Conservation (phyloP, 306 rosid species). For the Lotus japonicus region DNA sequence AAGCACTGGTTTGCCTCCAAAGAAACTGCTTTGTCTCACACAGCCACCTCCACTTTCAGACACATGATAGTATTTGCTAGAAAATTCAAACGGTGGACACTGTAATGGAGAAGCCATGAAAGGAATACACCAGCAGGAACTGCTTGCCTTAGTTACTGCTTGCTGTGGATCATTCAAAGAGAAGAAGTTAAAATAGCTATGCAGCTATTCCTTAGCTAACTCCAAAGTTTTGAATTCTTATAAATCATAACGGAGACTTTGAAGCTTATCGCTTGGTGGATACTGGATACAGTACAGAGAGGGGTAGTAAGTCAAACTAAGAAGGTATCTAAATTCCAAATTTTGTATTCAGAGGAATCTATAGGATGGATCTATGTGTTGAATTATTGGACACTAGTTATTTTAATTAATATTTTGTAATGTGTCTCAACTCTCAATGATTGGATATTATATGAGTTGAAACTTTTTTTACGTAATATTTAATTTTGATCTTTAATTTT, state of each 20-base stretch:
- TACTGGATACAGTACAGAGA: too few relatives aligned
- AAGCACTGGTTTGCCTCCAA: slow-evolving; percentile 72
- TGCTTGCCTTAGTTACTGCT: neutral
- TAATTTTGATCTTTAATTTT: too few relatives aligned
- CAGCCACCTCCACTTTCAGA: slow-evolving; percentile 49
- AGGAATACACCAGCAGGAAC: too few relatives aligned
- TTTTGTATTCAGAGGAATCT: slow-evolving; percentile 24
- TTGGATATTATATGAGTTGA: neutral
- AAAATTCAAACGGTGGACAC: slow-evolving; percentile 79
- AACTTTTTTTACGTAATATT: too few relatives aligned
- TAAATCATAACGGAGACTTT: neutral
- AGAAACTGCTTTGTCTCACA: slow-evolving; percentile 80
- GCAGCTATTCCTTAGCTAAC: neutral
- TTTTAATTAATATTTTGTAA: neutral
- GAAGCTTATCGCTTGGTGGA: slow-evolving; percentile 20
- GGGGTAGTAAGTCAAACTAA: slow-evolving; percentile 31
- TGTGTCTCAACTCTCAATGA: neutral
- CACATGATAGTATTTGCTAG: slow-evolving; percentile 54
- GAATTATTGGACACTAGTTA: neutral
- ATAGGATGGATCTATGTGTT: neutral
- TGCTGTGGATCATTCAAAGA: neutral
- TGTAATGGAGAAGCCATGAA: too few relatives aligned
- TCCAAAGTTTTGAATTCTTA: neutral
- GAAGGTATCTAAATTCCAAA: slow-evolving; percentile 1
- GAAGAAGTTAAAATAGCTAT: neutral